Conservation (phyloP, 1,284 basidiomycete genomes). For the Papiliotrema nemorosa region DNA sequence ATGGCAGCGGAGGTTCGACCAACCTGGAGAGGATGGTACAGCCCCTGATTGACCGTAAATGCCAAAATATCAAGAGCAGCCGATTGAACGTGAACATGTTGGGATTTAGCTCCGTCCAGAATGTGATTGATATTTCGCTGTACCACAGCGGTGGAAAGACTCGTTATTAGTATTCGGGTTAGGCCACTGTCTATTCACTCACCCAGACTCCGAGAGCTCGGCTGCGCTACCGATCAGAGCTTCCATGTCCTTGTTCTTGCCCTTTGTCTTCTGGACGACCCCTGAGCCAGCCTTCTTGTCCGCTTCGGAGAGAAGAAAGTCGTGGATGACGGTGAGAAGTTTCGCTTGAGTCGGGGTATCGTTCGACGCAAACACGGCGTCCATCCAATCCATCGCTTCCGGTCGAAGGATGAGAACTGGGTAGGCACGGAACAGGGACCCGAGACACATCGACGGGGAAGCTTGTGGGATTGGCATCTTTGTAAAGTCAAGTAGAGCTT, state of each 20-base stretch:
- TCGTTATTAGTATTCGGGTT: slow-evolving; percentile 40
- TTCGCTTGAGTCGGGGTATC: slow-evolving; percentile 69
- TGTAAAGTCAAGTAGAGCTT: slow-evolving; percentile 57
- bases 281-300: slow-evolving; percentile 58
- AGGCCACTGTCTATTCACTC: slow-evolving; percentile 28
- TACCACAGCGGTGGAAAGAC: slow-evolving; percentile 87
- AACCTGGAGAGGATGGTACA: slow-evolving; percentile 88
- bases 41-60: slow-evolving; percentile 89
- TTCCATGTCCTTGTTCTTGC: slow-evolving; percentile 64
- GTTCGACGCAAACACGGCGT: slow-evolving; percentile 69
- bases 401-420: slow-evolving; percentile 81
- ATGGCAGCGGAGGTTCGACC: slow-evolving; percentile 14
- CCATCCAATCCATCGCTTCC: slow-evolving; percentile 78
- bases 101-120: slow-evolving; percentile 72
- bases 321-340: slow-evolving; percentile 81
- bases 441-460: slow-evolving; percentile 64
- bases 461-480: slow-evolving; percentile 27
- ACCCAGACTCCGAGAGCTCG: slow-evolving; percentile 94
- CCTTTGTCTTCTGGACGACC: slow-evolving; percentile 12
- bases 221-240: slow-evolving; percentile 92
- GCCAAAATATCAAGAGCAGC: slow-evolving; percentile 86
- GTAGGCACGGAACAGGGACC: slow-evolving; percentile 86
- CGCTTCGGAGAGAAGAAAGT: slow-evolving; percentile 78
- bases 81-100: slow-evolving; percentile 66
- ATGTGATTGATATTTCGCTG: slow-evolving; percentile 86